phyloP scores from a whole-genome alignment of 2,329 filamentous ascomycete genomes.

The Colletotrichum sp. region DNA sequence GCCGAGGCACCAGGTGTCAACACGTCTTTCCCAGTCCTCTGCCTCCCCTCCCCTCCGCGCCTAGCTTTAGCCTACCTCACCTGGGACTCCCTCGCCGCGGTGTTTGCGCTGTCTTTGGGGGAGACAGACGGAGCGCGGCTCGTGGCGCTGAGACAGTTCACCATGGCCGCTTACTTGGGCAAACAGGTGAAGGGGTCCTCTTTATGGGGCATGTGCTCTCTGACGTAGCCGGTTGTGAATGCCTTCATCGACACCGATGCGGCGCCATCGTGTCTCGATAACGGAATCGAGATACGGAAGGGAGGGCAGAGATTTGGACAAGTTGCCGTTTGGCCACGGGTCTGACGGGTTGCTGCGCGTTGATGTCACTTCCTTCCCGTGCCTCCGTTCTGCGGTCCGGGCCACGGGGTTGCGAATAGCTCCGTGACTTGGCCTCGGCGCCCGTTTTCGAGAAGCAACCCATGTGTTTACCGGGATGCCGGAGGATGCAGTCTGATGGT shows the following conservation, averaged over 20 bases:
- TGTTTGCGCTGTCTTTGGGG: not conserved
- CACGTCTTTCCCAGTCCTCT: not conserved
- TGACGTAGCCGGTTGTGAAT: conserved; percentile 7
- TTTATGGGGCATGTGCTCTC: not conserved
- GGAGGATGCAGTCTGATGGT: not conserved
- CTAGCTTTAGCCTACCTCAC: not conserved
- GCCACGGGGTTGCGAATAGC: not conserved
- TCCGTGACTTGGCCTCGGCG: conserved; percentile 9
- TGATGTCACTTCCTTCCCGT: conserved; percentile 16
- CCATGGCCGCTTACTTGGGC: not conserved
- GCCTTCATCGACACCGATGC: conserved; percentile 4
- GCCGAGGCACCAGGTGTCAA: not conserved
- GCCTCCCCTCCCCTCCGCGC: not conserved
- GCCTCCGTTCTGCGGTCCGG: conserved; percentile 2
- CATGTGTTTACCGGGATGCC: not conserved
- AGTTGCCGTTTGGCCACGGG: not conserved
- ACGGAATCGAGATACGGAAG: conserved; percentile 2
- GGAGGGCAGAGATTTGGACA: not conserved
- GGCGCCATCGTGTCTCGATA: not conserved
- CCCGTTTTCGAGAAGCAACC: not conserved
- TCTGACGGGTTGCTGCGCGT: not conserved
- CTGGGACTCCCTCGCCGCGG: not conserved
- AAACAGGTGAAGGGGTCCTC: not conserved
- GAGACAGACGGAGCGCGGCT: not conserved
- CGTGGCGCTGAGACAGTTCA: conserved; percentile 15